These are phyloP conservation scores for Catenaria anguillulae DNA, from an alignment of 371 early-diverging fungal genomes.

Conservation along the genomic window DNA sequence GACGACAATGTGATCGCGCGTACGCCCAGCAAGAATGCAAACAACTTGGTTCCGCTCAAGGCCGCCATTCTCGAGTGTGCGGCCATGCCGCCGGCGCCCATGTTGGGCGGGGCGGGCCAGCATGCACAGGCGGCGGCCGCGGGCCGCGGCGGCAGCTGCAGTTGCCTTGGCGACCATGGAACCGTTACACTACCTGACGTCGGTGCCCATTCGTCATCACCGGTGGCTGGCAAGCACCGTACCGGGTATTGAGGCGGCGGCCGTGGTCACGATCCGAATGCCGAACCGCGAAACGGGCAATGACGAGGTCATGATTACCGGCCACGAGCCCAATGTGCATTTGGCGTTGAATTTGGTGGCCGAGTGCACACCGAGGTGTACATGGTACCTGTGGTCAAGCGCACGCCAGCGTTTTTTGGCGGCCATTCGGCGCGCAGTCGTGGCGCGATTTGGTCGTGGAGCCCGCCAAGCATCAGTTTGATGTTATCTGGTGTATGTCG, in stretches of 20 bases:
- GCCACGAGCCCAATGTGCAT: conserved; percentile 17
- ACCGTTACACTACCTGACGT: not conserved
- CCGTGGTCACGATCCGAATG: conserved; percentile 19
- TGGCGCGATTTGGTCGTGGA: conserved; percentile 9
- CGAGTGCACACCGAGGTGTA: conserved; percentile 17
- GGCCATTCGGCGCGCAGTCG: conserved; percentile 9
- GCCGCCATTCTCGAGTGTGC: conserved; percentile 58
- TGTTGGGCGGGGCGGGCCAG: too few species aligned
- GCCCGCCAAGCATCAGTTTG: conserved; percentile 14
- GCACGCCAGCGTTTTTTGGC: not conserved
- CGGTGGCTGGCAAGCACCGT: conserved; percentile 13
- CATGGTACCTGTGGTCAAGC: conserved; percentile 10
- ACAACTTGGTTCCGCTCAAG: conserved; percentile 49
- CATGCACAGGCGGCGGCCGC: too few species aligned
- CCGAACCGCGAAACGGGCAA: conserved; percentile 26
- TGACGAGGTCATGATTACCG: conserved; percentile 18
- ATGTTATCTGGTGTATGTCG: conserved; percentile 14
- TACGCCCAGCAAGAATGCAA: conserved; percentile 68
- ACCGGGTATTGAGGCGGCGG: conserved; percentile 17
- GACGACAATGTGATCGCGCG: conserved; percentile 72
- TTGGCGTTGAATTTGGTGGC: conserved; percentile 10
- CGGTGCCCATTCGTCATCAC: conserved; percentile 16
- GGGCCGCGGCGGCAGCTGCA: conserved; percentile 9
- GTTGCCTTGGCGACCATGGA: conserved; percentile 10
- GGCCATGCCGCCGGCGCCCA: conserved; percentile 42